Base-by-base conservation (phyloP, 2,329 filamentous ascomycete species). In the Zalaria obscura region DNA sequence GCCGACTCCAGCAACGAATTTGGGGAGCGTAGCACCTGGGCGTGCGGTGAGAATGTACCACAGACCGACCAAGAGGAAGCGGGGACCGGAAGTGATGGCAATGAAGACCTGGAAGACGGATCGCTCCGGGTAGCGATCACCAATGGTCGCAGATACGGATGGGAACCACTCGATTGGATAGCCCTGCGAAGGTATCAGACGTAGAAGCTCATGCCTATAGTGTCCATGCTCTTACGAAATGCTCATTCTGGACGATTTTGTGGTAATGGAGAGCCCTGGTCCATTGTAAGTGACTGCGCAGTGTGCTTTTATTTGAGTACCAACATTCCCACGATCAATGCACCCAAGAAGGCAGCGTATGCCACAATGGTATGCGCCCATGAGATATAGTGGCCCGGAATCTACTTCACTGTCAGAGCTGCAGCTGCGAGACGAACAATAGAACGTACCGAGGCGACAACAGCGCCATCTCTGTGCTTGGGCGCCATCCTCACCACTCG, bases 101-200 rank as follows among this genome's bases (percentile, higher is more conserved):
- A 98, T 98, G 60, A 96, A 95, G 50, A 98, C 63, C 76, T 93
- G 89, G 62, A 98, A 98, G 55, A 96, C 82, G 10, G 91, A 93
- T 45, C 91, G 81, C 65, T 98, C 91, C 40, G 91, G 91, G 56
- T 95, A 96, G 50, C 88, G 79, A 63, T 98, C 91, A 59, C 91
- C 91, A 65, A 98, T 98, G 31, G 91, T 96, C 34, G 91, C 81
- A 27, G 89, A 95, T 36, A 62, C 59, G 27, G 59, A 62, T 25
- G 59, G 59, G 36, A 62, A 61, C 59, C 59, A 62, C 50, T 62
- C 59, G 40, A 57, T 48, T 2, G 59, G 59, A 58, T 93, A 94
- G 52, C 86, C 86, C 60, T 63, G 41, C 10, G 40, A 40, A 47
- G 55, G 47, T 53, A 47, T 46, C 32, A 39, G 25, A 35, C 27